A percentile compares a stretch with the other conserved stretches of the same genome.
These are phyloP conservation scores for Eruca vesicaria DNA, from an alignment of 441 rosid genomes.

Conservation along the genomic window DNA sequence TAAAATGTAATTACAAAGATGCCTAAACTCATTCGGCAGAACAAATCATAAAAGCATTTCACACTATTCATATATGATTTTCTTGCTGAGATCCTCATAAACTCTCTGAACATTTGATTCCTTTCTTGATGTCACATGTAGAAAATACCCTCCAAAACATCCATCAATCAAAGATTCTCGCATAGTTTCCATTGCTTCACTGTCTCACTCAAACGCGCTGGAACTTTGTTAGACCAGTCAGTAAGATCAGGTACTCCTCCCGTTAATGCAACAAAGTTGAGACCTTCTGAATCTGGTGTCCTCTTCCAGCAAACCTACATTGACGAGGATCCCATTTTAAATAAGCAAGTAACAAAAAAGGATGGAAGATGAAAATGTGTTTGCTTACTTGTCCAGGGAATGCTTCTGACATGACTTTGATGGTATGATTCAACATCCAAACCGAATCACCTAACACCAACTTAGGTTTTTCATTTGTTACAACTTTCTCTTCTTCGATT, in stretches of 20 bases:
- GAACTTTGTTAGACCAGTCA: conserved; percentile 62
- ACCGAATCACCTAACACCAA: conserved; percentile 32
- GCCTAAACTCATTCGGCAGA: background rate
- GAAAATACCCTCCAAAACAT: background rate
- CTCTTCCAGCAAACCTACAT: conserved; percentile 74
- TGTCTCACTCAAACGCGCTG: conserved; percentile 44
- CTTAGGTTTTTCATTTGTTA: conserved; percentile 20
- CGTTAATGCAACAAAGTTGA: conserved; percentile 68
- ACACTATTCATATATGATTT: background rate
- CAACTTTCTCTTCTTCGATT: conserved; percentile 35
- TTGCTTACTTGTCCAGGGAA: conserved; percentile 67
- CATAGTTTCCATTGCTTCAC: conserved; percentile 72
- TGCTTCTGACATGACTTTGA: conserved; percentile 62
- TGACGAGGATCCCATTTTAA: background rate
- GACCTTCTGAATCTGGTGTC: conserved; percentile 49
- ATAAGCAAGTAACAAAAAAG: background rate
- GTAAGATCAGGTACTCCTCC: conserved; percentile 68
- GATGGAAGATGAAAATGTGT: conserved; percentile 1
- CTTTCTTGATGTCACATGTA: background rate
- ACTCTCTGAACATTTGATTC: background rate
- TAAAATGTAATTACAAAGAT: background rate
- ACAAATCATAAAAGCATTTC: background rate
- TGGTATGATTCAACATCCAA: conserved; percentile 57
- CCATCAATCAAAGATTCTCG: background rate
- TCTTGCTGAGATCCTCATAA: background rate